Percentiles rank a stretch among this genome's conserved stretches.
phyloP scores from a whole-genome alignment of 2,329 filamentous ascomycete genomes.

The Curvularia sp. region DNA sequence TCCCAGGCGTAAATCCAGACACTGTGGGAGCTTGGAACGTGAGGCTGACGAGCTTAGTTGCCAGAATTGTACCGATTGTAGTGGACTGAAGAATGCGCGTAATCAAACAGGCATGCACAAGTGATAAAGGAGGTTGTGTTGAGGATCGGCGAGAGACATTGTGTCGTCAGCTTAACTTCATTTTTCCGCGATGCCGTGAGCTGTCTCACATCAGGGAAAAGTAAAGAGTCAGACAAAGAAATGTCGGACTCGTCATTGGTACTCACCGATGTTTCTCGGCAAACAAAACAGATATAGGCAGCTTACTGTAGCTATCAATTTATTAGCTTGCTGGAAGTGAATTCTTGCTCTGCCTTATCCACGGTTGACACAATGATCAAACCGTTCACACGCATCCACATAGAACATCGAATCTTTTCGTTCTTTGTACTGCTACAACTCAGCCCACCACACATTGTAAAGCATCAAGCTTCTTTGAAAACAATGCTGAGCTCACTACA shows the following conservation, averaged over 20 bases:
- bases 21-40: not conserved
- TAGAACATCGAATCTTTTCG: not conserved
- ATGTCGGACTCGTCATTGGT: too few species aligned
- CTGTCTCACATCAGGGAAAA: not conserved
- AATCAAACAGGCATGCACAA: conserved; percentile 17
- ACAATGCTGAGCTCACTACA: not conserved
- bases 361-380: not conserved
- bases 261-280: too few species aligned
- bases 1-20: not conserved
- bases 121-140: not conserved
- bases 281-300: not conserved
- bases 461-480: not conserved
- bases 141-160: not conserved
- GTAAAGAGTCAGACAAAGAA: not conserved
- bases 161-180: not conserved
- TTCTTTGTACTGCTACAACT: not conserved
- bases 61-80: conserved; percentile 16
- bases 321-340: not conserved
- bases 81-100: conserved; percentile 12
- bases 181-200: not conserved
- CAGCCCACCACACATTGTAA: not conserved
- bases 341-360: not conserved
- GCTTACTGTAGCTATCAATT: not conserved
- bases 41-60: conserved; percentile 13
- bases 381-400: not conserved